These are phyloP conservation scores for Saccharomyces hybrid DNA, from an alignment of 1,139 yeast species.

Conservation along the genomic window DNA sequence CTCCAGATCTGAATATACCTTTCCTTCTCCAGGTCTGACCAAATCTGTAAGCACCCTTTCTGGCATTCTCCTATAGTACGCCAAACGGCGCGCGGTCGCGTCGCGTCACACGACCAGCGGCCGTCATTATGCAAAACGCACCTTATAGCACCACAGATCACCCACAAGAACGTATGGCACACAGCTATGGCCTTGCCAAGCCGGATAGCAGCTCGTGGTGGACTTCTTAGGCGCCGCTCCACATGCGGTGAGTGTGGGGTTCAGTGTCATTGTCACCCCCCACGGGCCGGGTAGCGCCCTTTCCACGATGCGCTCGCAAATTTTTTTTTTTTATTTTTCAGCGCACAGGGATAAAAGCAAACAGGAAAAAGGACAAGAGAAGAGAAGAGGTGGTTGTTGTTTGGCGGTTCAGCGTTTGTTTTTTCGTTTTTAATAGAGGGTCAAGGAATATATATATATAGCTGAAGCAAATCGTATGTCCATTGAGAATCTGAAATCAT, in stretches of 20 bases:
- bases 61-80: not conserved
- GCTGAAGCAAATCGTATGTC: conserved; percentile 35
- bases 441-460: not conserved
- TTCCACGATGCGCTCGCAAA: not conserved
- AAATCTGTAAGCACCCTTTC: not conserved
- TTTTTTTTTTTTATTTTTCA: not conserved
- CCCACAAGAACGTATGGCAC: not conserved
- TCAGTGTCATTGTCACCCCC: not conserved
- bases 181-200: not conserved
- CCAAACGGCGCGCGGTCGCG: not conserved
- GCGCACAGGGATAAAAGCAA: not conserved
- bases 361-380: not conserved
- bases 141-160: not conserved
- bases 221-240: not conserved
- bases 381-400: not conserved
- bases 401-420: not conserved
- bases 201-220: not conserved
- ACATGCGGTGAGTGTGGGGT: not conserved
- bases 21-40: not conserved
- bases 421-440: not conserved
- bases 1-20: too few species aligned
- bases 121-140: not conserved
- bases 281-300: not conserved
- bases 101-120: not conserved
- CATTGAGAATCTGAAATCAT: conserved; percentile 94